phyloP scores from a whole-genome alignment of 2,329 filamentous ascomycete genomes.

The Aspergillus sp. region DNA sequence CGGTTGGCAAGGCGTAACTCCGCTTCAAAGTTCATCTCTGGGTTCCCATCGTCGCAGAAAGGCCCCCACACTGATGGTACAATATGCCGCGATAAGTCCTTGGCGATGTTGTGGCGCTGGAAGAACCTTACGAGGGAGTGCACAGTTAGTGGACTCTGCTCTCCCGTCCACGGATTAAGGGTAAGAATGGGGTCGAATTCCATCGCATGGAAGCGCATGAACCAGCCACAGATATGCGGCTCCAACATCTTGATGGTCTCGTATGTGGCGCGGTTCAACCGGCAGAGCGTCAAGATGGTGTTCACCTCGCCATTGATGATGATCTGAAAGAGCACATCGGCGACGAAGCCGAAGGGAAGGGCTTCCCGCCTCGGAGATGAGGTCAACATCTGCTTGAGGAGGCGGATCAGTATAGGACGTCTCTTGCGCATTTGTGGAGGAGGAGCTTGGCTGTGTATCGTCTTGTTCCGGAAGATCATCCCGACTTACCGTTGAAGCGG shows the following conservation, averaged over 20 bases:
- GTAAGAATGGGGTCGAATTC: constrained; percentile 61
- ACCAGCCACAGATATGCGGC: constrained; percentile 30
- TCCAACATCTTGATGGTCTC: constrained; percentile 29
- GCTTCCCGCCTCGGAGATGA: constrained; percentile 12
- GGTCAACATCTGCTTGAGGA: constrained; percentile 13
- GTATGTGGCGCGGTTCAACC: constrained; percentile 30
- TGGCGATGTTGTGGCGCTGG: constrained; percentile 25
- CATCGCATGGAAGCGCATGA: constrained; percentile 50
- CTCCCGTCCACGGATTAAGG: constrained; percentile 26
- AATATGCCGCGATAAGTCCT: constrained; percentile 24
- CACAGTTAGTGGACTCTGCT: constrained; percentile 24
- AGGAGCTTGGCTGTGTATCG: constrained; percentile 4
- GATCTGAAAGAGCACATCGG: constrained; percentile 34
- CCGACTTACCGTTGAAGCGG: constrained; percentile 8
- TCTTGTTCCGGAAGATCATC: constrained; percentile 9
- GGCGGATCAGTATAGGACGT: constrained; percentile 13
- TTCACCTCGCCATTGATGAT: constrained; percentile 29
- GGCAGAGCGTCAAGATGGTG: constrained; percentile 25
- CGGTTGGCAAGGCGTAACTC: constrained; percentile 27
- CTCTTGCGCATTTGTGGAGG: constrained; percentile 7
- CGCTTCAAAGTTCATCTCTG: constrained; percentile 30
- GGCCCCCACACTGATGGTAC: constrained; percentile 32
- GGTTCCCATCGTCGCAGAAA: constrained; percentile 24
- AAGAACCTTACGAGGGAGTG: constrained; percentile 26
- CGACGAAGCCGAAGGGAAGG: constrained; percentile 25